These are phyloP conservation scores for Dillenia turbinata DNA, from an alignment of 164 flowering plant species.

Conservation along the genomic window DNA sequence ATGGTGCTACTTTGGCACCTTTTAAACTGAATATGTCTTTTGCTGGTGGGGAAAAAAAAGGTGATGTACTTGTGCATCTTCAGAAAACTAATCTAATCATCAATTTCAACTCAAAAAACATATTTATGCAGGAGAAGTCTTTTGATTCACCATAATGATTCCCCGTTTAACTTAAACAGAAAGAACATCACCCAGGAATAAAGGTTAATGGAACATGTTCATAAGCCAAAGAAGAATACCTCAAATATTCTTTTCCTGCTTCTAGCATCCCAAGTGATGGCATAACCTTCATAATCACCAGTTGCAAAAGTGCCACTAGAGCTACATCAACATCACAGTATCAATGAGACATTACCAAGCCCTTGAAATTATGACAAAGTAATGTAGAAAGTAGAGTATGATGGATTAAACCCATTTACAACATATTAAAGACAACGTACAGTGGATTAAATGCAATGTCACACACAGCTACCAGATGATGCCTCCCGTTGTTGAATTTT, in stretches of 20 bases:
- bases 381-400: not conserved
- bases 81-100: no score
- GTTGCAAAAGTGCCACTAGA: slow-evolving; percentile 53
- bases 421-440: slow-evolving; percentile 31
- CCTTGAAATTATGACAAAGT: not conserved
- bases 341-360: slow-evolving; percentile 1
- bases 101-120: no score
- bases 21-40: no score
- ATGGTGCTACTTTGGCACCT: no score
- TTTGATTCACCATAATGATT: no score
- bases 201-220: not conserved
- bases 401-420: not conserved
- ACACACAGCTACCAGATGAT: slow-evolving; percentile 63
- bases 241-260: slow-evolving; percentile 60
- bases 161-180: no score
- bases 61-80: no score
- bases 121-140: no score
- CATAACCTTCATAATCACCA: slow-evolving; percentile 80
- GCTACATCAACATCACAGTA: slow-evolving; percentile 18
- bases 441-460: slow-evolving; percentile 72
- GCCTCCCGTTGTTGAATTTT: slow-evolving; percentile 49
- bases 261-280: slow-evolving; percentile 65
- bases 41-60: no score
- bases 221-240: slow-evolving; percentile 32
- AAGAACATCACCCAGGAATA: no score